A percentile compares a stretch with the other conserved stretches of the same genome.
Conservation (phyloP, 768 basidiomycete species). For the Rubroboletus pulcherrimus region DNA sequence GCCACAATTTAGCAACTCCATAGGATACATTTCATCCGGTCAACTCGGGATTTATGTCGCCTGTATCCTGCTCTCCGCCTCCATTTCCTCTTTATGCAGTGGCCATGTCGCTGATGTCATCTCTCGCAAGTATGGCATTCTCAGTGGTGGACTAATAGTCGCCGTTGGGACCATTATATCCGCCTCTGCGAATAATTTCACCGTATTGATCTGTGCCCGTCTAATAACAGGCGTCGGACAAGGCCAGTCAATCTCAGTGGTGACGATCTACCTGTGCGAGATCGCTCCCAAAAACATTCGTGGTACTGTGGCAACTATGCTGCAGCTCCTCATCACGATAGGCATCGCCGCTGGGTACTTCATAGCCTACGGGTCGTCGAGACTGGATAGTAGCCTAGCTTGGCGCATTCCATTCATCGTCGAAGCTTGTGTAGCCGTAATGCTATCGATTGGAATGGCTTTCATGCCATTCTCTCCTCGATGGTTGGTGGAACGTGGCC, state of each 20-base stretch:
- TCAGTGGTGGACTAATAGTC: conserved; percentile 40
- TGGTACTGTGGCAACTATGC: conserved; percentile 37
- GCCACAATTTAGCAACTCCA: conserved; percentile 39
- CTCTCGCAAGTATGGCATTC: conserved; percentile 43
- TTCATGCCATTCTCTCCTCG: conserved; percentile 21
- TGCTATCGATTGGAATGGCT: conserved; percentile 22
- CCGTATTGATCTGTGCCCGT: conserved; percentile 41
- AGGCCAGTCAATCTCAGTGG: conserved; percentile 42
- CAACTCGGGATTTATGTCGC: conserved; percentile 44
- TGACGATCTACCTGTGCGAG: conserved; percentile 40
- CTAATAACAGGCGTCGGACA: conserved; percentile 46
- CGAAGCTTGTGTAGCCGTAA: conserved; percentile 19
- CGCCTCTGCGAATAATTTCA: conserved; percentile 33
- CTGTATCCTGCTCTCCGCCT: conserved; percentile 40
- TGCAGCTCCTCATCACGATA: conserved; percentile 42
- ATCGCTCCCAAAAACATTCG: conserved; percentile 41
- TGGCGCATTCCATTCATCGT: conserved; percentile 29
- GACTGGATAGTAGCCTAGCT: conserved; percentile 20
- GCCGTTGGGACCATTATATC: conserved; percentile 40
- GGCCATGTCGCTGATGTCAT: conserved; percentile 45
- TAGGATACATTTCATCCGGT: conserved; percentile 35
- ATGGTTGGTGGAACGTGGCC: conserved; percentile 33
- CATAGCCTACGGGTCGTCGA: conserved; percentile 25
- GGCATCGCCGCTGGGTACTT: conserved; percentile 39
- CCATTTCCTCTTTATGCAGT: conserved; percentile 36